Conservation (phyloP, 2,329 filamentous ascomycete genomes). For the Talaromyces sp. region DNA sequence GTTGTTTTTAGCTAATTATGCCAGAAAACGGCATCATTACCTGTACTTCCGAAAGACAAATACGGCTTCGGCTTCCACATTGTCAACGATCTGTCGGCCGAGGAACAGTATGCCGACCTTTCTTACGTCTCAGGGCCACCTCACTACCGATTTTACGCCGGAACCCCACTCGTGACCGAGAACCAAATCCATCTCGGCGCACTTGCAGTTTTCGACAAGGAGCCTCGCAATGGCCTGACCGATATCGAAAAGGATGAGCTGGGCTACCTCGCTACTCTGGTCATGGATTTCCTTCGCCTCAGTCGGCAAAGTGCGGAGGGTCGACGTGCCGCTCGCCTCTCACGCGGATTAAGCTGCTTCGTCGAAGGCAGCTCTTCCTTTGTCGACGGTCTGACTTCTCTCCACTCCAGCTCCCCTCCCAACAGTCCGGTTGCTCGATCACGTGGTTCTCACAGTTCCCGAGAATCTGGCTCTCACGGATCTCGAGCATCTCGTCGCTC, state of each 20-base stretch:
- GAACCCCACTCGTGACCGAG: slow-evolving; percentile 57
- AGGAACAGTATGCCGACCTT: slow-evolving; percentile 34
- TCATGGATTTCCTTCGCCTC: slow-evolving; percentile 58
- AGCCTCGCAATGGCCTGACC: slow-evolving; percentile 46
- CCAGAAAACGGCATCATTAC: slow-evolving; percentile 32
- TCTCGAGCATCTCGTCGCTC: slow-evolving; percentile 10
- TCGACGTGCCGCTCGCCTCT: slow-evolving; percentile 49
- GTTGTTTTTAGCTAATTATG: neutral
- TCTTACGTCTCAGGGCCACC: slow-evolving; percentile 30
- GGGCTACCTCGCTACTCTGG: slow-evolving; percentile 51
- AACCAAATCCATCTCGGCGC: slow-evolving; percentile 56
- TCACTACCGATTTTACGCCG: slow-evolving; percentile 49
- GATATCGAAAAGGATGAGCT: slow-evolving; percentile 44
- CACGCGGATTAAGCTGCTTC: slow-evolving; percentile 52
- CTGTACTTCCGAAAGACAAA: slow-evolving; percentile 20
- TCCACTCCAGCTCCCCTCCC: slow-evolving; percentile 17
- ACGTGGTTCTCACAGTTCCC: slow-evolving; percentile 4
- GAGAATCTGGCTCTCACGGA: slow-evolving; percentile 6
- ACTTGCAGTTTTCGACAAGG: slow-evolving; percentile 56
- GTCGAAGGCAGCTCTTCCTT: slow-evolving; percentile 47
- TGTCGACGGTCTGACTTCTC: slow-evolving; percentile 22
- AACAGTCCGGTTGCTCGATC: slow-evolving; percentile 5
- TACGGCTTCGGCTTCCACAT: slow-evolving; percentile 27
- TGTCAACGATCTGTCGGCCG: slow-evolving; percentile 34
- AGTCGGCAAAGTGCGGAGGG: slow-evolving; percentile 48